phyloP scores from a whole-genome alignment of 176 grass and related monocot species.

The Lolium multiflorum region DNA sequence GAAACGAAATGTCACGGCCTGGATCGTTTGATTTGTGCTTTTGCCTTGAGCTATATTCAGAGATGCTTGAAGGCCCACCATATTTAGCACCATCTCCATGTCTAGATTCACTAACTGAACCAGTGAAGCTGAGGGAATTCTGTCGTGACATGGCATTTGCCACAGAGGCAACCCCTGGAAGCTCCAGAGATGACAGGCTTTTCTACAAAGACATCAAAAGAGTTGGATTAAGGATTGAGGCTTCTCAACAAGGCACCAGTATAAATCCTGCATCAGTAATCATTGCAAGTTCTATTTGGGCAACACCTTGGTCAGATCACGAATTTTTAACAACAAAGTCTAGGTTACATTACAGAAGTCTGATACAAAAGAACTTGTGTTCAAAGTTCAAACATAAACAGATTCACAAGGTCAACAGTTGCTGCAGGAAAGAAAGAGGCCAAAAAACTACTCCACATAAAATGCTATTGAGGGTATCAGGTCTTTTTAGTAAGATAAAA shows the following conservation, averaged over 20 bases:
- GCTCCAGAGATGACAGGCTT: constrained; percentile 94
- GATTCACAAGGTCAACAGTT: constrained; percentile 15
- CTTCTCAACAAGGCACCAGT: background rate
- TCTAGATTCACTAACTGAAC: constrained; percentile 56
- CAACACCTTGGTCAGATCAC: constrained; percentile 6
- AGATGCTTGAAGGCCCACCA: constrained; percentile 54
- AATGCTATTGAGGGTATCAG: background rate
- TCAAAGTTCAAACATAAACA: background rate
- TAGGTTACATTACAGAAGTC: background rate
- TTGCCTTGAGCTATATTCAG: constrained; percentile 63
- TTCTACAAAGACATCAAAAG: constrained; percentile 64
- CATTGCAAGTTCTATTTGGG: constrained; percentile 24
- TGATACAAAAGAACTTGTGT: background rate
- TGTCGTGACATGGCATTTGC: constrained; percentile 69
- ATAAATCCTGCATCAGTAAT: constrained; percentile 10
- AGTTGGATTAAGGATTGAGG: constrained; percentile 35
- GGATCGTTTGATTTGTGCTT: constrained; percentile 78
- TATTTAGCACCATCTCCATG: constrained; percentile 46
- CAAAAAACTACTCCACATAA: background rate
- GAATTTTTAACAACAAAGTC: background rate
- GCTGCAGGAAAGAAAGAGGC: constrained; percentile 1
- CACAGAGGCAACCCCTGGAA: constrained; percentile 75
- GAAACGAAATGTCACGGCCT: constrained; percentile 79
- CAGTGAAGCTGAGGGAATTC: constrained; percentile 62
- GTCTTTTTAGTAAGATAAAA: background rate